Conservation (phyloP, 1,284 basidiomycete species). For the Melampsora larici-populina region DNA sequence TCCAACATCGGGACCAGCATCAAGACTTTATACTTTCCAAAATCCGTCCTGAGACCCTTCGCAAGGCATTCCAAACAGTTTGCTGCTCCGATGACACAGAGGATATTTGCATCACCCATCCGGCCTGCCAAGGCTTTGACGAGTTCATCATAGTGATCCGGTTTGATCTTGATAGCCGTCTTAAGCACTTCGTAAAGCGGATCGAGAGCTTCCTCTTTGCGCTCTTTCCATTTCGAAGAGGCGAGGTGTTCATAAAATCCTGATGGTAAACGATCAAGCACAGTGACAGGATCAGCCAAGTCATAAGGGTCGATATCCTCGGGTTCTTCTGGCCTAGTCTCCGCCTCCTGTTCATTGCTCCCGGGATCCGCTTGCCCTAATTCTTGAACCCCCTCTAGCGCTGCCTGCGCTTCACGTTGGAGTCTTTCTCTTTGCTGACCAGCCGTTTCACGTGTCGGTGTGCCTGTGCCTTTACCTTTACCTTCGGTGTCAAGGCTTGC, state of each 20-base stretch:
- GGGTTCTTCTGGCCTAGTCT: slow-evolving; percentile 53
- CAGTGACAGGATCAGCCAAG: slow-evolving; percentile 77
- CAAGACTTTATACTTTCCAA: slow-evolving; percentile 70
- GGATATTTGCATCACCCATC: slow-evolving; percentile 90
- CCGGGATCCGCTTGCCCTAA: slow-evolving; percentile 50
- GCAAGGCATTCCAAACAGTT: slow-evolving; percentile 81
- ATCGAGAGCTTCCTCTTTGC: slow-evolving; percentile 80
- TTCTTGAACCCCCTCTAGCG: slow-evolving; percentile 54
- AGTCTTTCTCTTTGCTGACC: slow-evolving; percentile 67
- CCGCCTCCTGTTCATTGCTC: slow-evolving; percentile 38
- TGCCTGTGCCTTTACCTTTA: slow-evolving; percentile 74
- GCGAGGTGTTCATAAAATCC: slow-evolving; percentile 70
- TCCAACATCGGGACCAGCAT: slow-evolving; percentile 79
- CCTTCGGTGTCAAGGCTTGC: slow-evolving; percentile 76
- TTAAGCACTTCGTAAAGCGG: slow-evolving; percentile 72
- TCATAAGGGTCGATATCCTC: slow-evolving; percentile 69
- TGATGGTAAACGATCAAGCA: slow-evolving; percentile 69
- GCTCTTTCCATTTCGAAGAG: slow-evolving; percentile 97
- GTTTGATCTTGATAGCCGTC: slow-evolving; percentile 72
- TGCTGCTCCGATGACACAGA: slow-evolving; percentile 86
- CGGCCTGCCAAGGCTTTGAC: slow-evolving; percentile 73
- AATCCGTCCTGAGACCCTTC: slow-evolving; percentile 67
- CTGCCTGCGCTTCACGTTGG: slow-evolving; percentile 48
- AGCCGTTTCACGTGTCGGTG: slow-evolving; percentile 74
- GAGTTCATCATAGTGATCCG: slow-evolving; percentile 67